These are phyloP conservation scores for Diospyros kaki DNA, from an alignment of 148 eudicot species.

Conservation along the genomic window DNA sequence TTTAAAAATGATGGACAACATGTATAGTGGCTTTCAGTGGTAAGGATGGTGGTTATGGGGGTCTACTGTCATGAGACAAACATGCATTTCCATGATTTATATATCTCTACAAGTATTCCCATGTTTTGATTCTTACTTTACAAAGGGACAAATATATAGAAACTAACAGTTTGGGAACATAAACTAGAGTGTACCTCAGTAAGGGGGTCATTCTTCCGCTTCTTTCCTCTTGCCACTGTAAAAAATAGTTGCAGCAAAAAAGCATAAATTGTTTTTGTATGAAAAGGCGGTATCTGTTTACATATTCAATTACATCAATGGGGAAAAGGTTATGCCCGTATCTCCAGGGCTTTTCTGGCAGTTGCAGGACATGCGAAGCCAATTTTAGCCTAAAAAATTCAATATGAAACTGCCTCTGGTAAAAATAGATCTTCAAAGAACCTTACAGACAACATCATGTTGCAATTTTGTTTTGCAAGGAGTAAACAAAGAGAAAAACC, in stretches of 20 bases:
- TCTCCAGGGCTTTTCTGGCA: background rate
- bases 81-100: background rate
- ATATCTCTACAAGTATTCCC: background rate
- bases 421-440: background rate
- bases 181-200: slow-evolving; percentile 35
- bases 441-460: background rate
- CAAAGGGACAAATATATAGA: background rate
- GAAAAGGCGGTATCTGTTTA: background rate
- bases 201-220: slow-evolving; percentile 27
- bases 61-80: too few relatives aligned
- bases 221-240: slow-evolving; percentile 48
- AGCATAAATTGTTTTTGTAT: background rate
- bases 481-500: background rate
- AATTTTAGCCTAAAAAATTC: background rate
- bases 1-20: too few relatives aligned
- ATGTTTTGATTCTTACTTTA: background rate
- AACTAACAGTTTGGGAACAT: background rate
- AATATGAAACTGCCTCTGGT: too few relatives aligned
- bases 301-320: background rate
- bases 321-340: background rate
- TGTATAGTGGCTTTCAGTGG: too few relatives aligned
- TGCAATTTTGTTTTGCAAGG: background rate
- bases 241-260: background rate
- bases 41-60: too few relatives aligned
- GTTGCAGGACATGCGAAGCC: background rate